A percentile compares a stretch with the other conserved stretches of the same genome.
Conservation (phyloP, 1,139 yeast species). For the Yueomyces sp. region DNA sequence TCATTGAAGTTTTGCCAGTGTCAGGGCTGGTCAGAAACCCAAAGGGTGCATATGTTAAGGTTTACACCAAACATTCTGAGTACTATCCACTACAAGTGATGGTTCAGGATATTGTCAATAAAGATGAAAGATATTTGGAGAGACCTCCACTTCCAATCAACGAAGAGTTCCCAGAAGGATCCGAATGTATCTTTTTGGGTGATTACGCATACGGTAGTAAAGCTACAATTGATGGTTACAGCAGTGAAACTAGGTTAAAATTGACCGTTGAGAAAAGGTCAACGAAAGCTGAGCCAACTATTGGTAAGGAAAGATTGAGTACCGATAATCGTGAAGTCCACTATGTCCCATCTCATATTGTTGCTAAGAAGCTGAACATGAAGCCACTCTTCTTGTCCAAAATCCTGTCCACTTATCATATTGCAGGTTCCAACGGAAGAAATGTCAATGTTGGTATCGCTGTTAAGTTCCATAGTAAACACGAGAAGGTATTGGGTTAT, state of each 20-base stretch:
- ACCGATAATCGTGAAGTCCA: slow-evolving; percentile 43
- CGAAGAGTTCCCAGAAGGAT: slow-evolving; percentile 66
- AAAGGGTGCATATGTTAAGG: slow-evolving; percentile 70
- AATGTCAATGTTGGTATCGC: slow-evolving; percentile 73
- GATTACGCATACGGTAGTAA: slow-evolving; percentile 84
- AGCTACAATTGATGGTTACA: slow-evolving; percentile 56
- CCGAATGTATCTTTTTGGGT: slow-evolving; percentile 73
- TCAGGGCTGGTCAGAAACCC: slow-evolving; percentile 60
- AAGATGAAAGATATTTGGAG: slow-evolving; percentile 63
- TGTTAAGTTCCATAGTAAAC: slow-evolving; percentile 67
- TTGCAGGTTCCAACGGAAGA: slow-evolving; percentile 40
- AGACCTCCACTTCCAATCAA: slow-evolving; percentile 67
- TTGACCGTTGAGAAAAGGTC: slow-evolving; percentile 44
- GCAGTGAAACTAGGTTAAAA: slow-evolving; percentile 35
- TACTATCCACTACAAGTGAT: slow-evolving; percentile 64
- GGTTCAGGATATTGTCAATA: slow-evolving; percentile 61
- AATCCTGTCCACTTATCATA: slow-evolving; percentile 60
- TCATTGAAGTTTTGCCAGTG: slow-evolving; percentile 64
- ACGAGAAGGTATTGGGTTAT: slow-evolving; percentile 80
- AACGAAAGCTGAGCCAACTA: slow-evolving; percentile 43
- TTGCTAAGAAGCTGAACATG: slow-evolving; percentile 44
- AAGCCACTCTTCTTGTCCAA: slow-evolving; percentile 60
- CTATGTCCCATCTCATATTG: slow-evolving; percentile 59
- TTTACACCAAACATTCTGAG: slow-evolving; percentile 41
- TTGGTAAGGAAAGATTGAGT: slow-evolving; percentile 46